phyloP scores from a whole-genome alignment of 306 rosid species.

The Senna tora region DNA sequence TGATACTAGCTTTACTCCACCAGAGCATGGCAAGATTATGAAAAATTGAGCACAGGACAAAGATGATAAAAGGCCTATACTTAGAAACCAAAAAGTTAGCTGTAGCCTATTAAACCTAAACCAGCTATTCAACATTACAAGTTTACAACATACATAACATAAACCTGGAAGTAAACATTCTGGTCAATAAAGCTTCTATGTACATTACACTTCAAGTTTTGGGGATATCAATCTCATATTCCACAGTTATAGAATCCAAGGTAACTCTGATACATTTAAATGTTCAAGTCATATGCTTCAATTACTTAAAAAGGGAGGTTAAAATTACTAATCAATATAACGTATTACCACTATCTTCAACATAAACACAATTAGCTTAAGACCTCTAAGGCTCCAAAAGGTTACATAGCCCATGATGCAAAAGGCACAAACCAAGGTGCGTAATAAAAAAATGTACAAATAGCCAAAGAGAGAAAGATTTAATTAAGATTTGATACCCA shows the following conservation, averaged over 20 bases:
- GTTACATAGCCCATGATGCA: background rate
- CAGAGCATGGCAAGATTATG: background rate
- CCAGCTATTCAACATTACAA: slow-evolving; percentile 19
- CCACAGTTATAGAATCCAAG: background rate
- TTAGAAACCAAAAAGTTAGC: no score
- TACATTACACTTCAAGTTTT: background rate
- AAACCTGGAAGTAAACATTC: background rate
- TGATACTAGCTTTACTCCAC: slow-evolving; percentile 4
- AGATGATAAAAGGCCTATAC: no score
- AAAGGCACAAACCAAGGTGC: background rate
- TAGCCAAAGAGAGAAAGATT: background rate
- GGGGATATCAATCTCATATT: background rate
- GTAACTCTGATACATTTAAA: background rate
- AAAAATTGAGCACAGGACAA: no score
- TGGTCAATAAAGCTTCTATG: background rate
- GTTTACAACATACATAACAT: no score
- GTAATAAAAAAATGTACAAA: background rate
- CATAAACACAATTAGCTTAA: background rate
- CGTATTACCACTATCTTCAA: background rate
- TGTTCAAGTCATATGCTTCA: background rate
- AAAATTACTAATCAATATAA: background rate
- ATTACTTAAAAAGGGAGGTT: background rate
- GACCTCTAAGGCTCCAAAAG: background rate
- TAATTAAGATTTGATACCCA: slow-evolving; percentile 56
- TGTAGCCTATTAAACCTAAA: slow-evolving; percentile 25